Conservation (phyloP, 2,329 filamentous ascomycete species). For the Xylaria sp. region DNA sequence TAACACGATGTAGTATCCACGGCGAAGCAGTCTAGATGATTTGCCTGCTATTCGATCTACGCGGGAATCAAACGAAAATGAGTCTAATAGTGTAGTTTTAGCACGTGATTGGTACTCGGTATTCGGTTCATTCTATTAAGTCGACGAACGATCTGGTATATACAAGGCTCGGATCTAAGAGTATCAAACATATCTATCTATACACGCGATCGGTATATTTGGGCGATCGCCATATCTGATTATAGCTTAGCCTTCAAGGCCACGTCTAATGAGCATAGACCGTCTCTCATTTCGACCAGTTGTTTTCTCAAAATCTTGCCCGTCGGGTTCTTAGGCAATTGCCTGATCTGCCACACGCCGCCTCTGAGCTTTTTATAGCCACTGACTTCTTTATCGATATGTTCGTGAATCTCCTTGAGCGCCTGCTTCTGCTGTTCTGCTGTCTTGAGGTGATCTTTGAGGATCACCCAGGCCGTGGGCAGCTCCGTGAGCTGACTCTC, state of each 20-base stretch:
- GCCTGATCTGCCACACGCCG: conserved; percentile 50
- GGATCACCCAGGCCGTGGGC: conserved; percentile 52
- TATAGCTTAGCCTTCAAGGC: conserved; percentile 33
- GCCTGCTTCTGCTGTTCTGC: conserved; percentile 35
- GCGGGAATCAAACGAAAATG: not conserved
- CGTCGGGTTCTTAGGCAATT: conserved; percentile 51
- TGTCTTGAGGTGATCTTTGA: conserved; percentile 42
- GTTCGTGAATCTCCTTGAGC: conserved; percentile 47
- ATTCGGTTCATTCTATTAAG: not conserved
- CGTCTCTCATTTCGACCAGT: conserved; percentile 47
- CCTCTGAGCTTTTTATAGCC: conserved; percentile 55
- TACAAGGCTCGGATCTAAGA: not conserved
- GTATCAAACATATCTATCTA: conserved; percentile 4
- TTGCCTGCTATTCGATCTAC: not conserved
- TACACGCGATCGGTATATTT: not conserved
- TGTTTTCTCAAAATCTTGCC: conserved; percentile 52
- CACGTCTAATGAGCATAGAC: conserved; percentile 46
- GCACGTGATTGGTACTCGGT: not conserved
- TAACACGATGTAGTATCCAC: not conserved
- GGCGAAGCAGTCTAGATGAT: not conserved
- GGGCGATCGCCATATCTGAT: not conserved
- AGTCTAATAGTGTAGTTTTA: not conserved
- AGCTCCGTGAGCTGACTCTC: conserved; percentile 53
- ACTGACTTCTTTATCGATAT: conserved; percentile 51
- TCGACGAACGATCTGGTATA: not conserved